Conservation (phyloP, 345 rosid genomes). For the Brassica carinata region DNA sequence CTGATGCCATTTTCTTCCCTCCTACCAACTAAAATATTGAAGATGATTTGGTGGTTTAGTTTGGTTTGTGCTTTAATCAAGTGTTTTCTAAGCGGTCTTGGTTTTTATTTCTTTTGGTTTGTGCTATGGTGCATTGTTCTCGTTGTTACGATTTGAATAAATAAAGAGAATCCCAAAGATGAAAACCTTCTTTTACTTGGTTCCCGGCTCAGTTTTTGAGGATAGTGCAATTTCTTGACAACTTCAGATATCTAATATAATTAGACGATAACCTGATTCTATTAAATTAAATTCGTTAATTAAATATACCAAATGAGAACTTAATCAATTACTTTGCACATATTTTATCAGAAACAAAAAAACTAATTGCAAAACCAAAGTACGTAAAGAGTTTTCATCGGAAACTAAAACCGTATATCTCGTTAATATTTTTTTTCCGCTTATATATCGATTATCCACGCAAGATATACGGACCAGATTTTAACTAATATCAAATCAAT, state of each 20-base stretch:
- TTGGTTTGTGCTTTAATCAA: constrained; percentile 5
- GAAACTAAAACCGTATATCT: too few relatives aligned
- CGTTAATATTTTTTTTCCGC: too few relatives aligned
- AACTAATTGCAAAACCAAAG: too few relatives aligned
- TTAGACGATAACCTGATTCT: too few relatives aligned
- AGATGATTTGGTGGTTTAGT: constrained; percentile 7
- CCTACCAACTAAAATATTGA: constrained; percentile 48
- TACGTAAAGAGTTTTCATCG: too few relatives aligned
- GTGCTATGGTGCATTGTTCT: not conserved
- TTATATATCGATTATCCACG: not conserved
- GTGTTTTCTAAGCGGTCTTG: not conserved
- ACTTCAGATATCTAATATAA: not conserved
- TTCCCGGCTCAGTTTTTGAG: not conserved
- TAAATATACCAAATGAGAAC: too few relatives aligned
- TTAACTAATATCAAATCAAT: not conserved
- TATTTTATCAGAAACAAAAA: too few relatives aligned
- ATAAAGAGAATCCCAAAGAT: constrained; percentile 11
- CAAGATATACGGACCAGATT: not conserved
- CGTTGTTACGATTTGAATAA: constrained; percentile 1
- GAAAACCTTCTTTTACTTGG: constrained; percentile 6
- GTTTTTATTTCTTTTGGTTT: not conserved
- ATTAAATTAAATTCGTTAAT: too few relatives aligned
- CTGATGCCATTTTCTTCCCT: constrained; percentile 84
- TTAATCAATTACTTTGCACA: too few relatives aligned
- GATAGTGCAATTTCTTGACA: not conserved